Evolutionary conservation across 2,329 filamentous ascomycete genomes (phyloP), one percentile per base, ranked within the genome.

Genomic region (Aspergillus awamori): DNA sequence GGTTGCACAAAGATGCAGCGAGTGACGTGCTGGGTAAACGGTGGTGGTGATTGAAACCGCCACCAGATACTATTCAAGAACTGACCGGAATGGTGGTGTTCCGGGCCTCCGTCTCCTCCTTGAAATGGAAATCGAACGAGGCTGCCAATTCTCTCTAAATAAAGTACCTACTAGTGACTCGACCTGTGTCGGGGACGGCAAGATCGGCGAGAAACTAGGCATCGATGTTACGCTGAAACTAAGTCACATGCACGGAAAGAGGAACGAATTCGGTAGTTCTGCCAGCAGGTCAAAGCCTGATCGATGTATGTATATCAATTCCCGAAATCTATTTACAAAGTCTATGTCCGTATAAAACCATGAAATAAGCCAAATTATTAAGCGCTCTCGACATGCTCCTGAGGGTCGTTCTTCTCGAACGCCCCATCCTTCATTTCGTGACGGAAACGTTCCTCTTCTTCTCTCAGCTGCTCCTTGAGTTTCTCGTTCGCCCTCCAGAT

Each of bases 371-470:
- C 22, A 55, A 26, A 47, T 22, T 26, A 56, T 56, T 39, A 56
- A n/a, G 28, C 39, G 26, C 57, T 95, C 90, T 77, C 82, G 13
- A 58, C 58, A 53, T 63, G 60, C 47, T 57, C 58, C 52, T 64
- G 58, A 6, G 15, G 51, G 2, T 56, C 54, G 8, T 58, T 53
- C 54, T 67, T 67, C 22, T 64, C 63, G 51, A 65, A 67, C 8
- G 55, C 56, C 2, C 66, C 60, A 47, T 73, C 67, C 62, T 72
- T 72, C 6, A 74, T 65, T 13, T 71, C 67, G 17, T 64, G 63
- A 5, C 74, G 70, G 69, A 77, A 78, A 38, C 69, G 67, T 45
- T 72, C 71, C 47, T 79, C 76, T 47, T 78, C 74, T 47, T 69
- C 65, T 53, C 70, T 68, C 11, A 79, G 65, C 41, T 76, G 67